Evolutionary conservation across 108 stramenopile species (phyloP).

Genomic region (Skeletonema costatum): DNA sequence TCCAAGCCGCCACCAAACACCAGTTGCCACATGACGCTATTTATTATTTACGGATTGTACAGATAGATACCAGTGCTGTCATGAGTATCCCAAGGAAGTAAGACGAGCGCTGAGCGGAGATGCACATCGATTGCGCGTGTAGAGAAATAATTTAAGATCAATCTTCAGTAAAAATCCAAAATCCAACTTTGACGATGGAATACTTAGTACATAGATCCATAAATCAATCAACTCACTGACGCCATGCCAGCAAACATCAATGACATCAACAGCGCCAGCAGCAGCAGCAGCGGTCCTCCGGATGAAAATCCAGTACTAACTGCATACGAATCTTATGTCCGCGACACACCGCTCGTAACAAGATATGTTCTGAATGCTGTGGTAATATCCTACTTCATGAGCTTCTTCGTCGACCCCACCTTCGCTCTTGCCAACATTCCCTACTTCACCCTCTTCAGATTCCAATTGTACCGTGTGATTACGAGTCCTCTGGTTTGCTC

Average conservation of each 20-base stretch:
- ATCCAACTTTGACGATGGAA: too few species aligned
- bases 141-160: too few species aligned
- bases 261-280: constrained; percentile 9
- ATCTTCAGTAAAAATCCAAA: too few species aligned
- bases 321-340: constrained; percentile 63
- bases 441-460: constrained; percentile 64
- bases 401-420: constrained; percentile 58
- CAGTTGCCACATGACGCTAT: too few species aligned
- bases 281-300: constrained; percentile 48
- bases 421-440: constrained; percentile 75
- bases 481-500: constrained; percentile 71
- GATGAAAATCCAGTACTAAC: constrained; percentile 62
- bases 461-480: constrained; percentile 80
- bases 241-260: background rate
- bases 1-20: too few species aligned
- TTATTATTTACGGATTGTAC: too few species aligned
- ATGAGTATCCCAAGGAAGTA: too few species aligned
- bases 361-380: constrained; percentile 63
- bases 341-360: constrained; percentile 77
- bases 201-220: too few species aligned
- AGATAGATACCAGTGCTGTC: too few species aligned
- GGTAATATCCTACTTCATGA: constrained; percentile 55
- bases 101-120: too few species aligned
- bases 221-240: too few species aligned
- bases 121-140: too few species aligned